phyloP scores from a whole-genome alignment of 106 monocot species.

The Allium sativum region DNA sequence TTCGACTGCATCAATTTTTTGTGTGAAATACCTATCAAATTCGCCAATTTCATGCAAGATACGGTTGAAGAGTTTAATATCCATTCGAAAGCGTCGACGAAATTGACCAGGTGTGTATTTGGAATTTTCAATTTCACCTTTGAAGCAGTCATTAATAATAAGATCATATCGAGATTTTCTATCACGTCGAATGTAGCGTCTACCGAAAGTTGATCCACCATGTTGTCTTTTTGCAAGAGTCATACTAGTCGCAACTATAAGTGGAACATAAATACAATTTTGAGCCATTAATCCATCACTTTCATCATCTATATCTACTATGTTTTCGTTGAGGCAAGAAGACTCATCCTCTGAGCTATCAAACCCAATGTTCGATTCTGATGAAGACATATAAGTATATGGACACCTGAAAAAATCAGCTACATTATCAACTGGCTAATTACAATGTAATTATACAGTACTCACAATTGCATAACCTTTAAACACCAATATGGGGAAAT shows the following conservation, averaged over 20 bases:
- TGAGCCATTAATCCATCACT: neutral
- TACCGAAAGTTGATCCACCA: neutral
- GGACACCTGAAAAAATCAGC: too few species aligned
- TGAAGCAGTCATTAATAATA: neutral
- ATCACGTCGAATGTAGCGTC: neutral
- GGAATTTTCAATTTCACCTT: neutral
- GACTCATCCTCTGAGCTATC: neutral
- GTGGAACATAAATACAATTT: neutral
- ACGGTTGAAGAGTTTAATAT: neutral
- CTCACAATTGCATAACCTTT: too few species aligned
- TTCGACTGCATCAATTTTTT: neutral
- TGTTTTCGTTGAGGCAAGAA: neutral
- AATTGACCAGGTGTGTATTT: neutral
- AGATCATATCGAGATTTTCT: neutral
- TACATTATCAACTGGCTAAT: too few species aligned
- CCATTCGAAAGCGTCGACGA: slow-evolving; percentile 1
- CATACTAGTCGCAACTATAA: neutral
- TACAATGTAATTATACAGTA: too few species aligned
- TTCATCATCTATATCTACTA: neutral
- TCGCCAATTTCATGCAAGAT: neutral
- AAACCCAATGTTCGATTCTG: neutral
- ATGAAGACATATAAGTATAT: neutral
- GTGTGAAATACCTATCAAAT: neutral
- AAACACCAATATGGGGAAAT: too few species aligned
- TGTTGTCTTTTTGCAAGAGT: neutral